phyloP scores from a whole-genome alignment of 2,329 filamentous ascomycete genomes.

The Aspergillus puulaauensis region DNA sequence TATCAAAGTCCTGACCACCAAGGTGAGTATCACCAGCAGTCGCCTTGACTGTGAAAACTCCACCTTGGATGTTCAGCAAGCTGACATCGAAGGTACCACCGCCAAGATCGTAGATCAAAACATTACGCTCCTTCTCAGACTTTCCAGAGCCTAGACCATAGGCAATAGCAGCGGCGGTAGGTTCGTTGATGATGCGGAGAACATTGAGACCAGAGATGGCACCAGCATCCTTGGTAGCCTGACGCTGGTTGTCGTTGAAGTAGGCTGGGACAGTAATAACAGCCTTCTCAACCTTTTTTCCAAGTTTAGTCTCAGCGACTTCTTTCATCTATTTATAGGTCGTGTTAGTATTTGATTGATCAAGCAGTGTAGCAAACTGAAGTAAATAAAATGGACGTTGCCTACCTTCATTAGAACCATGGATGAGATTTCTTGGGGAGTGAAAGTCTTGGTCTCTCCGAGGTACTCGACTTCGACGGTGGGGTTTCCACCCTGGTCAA shows the following conservation, averaged over 20 bases:
- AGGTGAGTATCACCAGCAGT: conserved; percentile 97
- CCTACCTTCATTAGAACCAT: conserved; percentile 97
- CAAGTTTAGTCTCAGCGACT: conserved; percentile 96
- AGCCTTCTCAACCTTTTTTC: conserved; percentile 98
- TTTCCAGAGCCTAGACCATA: conserved; percentile 96
- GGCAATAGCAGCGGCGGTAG: conserved; percentile 94
- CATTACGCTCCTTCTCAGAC: conserved; percentile 96
- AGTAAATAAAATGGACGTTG: conserved; percentile 1
- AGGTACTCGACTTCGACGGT: conserved; percentile 95
- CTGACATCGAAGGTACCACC: conserved; percentile 99
- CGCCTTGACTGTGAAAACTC: conserved; percentile 98
- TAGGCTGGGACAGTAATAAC: conserved; percentile 99
- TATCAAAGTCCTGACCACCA: conserved; percentile 96
- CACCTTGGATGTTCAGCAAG: conserved; percentile 96
- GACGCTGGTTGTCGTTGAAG: conserved; percentile 99
- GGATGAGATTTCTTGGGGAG: conserved; percentile 96
- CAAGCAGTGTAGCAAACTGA: not conserved
- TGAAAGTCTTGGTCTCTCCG: conserved; percentile 92
- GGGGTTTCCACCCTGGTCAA: conserved; percentile 84
- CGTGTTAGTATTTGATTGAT: conserved; percentile 20
- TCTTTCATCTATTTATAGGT: conserved; percentile 82
- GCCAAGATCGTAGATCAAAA: conserved; percentile 99
- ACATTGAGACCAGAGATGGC: conserved; percentile 96
- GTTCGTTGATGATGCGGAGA: conserved; percentile 99
- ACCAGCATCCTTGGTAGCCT: conserved; percentile 99